phyloP scores from a whole-genome alignment of 1,284 basidiomycete species.

The Afroboletus lepidellus region DNA sequence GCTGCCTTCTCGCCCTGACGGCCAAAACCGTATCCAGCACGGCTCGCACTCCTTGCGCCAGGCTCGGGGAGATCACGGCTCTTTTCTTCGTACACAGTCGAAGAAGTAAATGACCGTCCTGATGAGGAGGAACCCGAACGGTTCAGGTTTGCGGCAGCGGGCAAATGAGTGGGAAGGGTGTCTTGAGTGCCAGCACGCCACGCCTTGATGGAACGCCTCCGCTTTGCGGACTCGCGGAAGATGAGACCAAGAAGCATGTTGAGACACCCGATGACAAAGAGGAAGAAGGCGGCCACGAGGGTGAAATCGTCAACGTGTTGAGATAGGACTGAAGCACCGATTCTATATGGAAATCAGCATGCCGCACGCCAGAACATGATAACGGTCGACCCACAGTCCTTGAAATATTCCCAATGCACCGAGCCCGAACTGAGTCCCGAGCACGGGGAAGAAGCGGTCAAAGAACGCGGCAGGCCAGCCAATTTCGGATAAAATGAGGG shows the following conservation, averaged over 20 bases:
- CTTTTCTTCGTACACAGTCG: constrained; percentile 37
- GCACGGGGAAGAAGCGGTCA: constrained; percentile 78
- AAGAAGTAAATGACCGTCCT: constrained; percentile 39
- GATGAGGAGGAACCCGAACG: constrained; percentile 30
- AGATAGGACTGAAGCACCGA: constrained; percentile 80
- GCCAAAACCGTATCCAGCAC: constrained; percentile 62
- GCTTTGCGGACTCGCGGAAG: constrained; percentile 64
- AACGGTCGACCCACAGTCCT: constrained; percentile 54
- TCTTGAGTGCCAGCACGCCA: constrained; percentile 59
- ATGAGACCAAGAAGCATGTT: constrained; percentile 78
- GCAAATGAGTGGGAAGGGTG: constrained; percentile 49
- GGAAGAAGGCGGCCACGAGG: constrained; percentile 83
- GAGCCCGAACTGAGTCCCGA: constrained; percentile 79
- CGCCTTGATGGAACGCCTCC: constrained; percentile 57
- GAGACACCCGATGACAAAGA: constrained; percentile 81
- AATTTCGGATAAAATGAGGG: constrained; percentile 79
- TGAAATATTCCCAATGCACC: constrained; percentile 84
- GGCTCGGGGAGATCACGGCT: constrained; percentile 31
- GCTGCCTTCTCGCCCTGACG: constrained; percentile 77
- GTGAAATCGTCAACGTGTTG: constrained; percentile 85
- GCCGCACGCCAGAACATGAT: constrained; percentile 3
- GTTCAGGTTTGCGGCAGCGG: constrained; percentile 31
- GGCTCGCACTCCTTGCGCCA: constrained; percentile 26
- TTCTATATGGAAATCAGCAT: constrained; percentile 38
- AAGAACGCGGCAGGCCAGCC: constrained; percentile 78